Percentiles rank a stretch among this genome's conserved stretches.
These are phyloP conservation scores for Conringia planisiliqua DNA, from an alignment of 345 rosid genomes.

Conservation along the genomic window DNA sequence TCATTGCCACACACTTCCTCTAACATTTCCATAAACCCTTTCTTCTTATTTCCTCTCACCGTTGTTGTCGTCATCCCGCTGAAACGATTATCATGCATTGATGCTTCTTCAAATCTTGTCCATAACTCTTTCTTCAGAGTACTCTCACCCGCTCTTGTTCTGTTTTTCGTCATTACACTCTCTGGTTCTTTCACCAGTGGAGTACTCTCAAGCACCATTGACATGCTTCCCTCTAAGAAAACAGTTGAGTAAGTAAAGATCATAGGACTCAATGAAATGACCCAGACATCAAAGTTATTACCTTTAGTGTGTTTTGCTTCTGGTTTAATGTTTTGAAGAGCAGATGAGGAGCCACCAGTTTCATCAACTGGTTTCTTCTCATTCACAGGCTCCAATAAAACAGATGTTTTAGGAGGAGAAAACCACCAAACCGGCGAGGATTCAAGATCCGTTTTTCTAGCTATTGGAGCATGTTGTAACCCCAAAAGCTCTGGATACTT, in stretches of 20 bases:
- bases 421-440: slow-evolving; percentile 75
- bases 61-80: slow-evolving; percentile 29
- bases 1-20: slow-evolving; percentile 77
- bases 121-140: slow-evolving; percentile 91
- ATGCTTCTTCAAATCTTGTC: slow-evolving; percentile 91
- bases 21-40: slow-evolving; percentile 85
- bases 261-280: not conserved
- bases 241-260: not conserved
- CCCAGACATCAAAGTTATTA: slow-evolving; percentile 11
- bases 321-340: not conserved
- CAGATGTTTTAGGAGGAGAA: slow-evolving; percentile 90
- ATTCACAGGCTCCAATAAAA: slow-evolving; percentile 58
- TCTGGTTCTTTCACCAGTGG: slow-evolving; percentile 58
- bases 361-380: slow-evolving; percentile 35
- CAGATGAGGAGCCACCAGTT: slow-evolving; percentile 21
- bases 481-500: slow-evolving; percentile 83
- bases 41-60: slow-evolving; percentile 34
- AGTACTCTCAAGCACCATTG: slow-evolving; percentile 47
- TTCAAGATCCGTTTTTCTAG: slow-evolving; percentile 44
- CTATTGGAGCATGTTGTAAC: slow-evolving; percentile 45
- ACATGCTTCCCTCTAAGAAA: slow-evolving; percentile 17
- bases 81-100: slow-evolving; percentile 35
- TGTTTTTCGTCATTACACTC: slow-evolving; percentile 48
- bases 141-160: slow-evolving; percentile 68
- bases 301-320: slow-evolving; percentile 27